Evolutionary conservation across 805 yeast species (phyloP), one percentile per base, ranked within the genome.

Genomic region (Candida andamanensis): DNA sequence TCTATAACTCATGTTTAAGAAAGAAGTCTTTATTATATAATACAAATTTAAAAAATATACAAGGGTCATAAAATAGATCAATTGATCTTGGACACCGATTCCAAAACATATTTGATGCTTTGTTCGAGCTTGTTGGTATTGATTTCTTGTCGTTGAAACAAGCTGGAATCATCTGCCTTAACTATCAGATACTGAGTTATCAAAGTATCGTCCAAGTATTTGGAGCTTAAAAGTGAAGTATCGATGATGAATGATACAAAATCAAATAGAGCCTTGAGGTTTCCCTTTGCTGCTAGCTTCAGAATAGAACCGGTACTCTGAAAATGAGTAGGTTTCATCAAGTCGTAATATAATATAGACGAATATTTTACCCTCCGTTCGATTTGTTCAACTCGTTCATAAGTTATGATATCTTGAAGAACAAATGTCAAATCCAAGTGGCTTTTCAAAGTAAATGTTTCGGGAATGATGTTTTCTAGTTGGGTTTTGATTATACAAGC

Each of bases 371-470:
- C 42, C 17, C 29, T 29, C 17, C 35, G 41, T n/a, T 37, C 38
- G 2, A 40, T 32, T 24, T 40, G 44, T 29, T 36, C 23, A 2
- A 19, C 18, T 19, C 40, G 32, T 20, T 37, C 39, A 24, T 17
- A 15, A 17, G 32, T 28, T 8, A 36, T 12, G 10, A 28, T 22
- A 17, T 36, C 33, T n/a, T 17, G 15, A 7, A 28, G 16, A 9
- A 26, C 19, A 22, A 35, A 15, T 6, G 23, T 16, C 20, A 34
- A 19, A 18, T 26, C 27, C 18, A 25, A 35, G n/a, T 18, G 22
- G 8, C 29, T 27, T 31, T 60, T 61, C 27, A 64, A 51, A 1
- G 66, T 63, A 34, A 43, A 52, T 28, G 51, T 50, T 18, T 32
- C 32, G 6, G 42, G 35, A 14, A 45, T 34, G 7, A 53, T 23